Conservation (phyloP, 768 basidiomycete genomes). For the Phylloporus arenicola region DNA sequence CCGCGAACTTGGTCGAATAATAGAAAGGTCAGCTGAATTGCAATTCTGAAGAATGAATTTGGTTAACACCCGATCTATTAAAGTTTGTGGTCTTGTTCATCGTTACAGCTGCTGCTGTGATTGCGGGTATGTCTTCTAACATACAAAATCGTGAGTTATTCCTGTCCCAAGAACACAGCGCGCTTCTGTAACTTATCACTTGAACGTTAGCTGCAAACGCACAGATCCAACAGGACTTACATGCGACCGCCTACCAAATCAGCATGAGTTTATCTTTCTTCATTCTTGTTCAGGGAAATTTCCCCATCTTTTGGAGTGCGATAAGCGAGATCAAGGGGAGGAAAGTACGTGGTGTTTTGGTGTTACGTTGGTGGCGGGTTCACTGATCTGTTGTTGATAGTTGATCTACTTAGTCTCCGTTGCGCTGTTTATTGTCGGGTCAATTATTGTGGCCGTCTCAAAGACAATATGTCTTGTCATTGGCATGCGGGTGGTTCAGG, state of each 20-base stretch:
- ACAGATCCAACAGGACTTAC: conserved; percentile 58
- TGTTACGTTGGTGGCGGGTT: not conserved
- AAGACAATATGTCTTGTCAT: conserved; percentile 54
- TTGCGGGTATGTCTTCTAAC: conserved; percentile 24
- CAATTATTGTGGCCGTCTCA: conserved; percentile 54
- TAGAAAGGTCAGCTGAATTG: conserved; percentile 43
- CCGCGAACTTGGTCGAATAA: conserved; percentile 54
- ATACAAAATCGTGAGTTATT: conserved; percentile 28
- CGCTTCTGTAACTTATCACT: not conserved
- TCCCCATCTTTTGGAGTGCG: conserved; percentile 32
- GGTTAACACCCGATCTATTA: not conserved
- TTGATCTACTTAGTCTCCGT: conserved; percentile 53
- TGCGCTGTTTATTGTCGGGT: conserved; percentile 48
- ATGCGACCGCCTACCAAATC: conserved; percentile 56
- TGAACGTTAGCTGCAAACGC: conserved; percentile 53
- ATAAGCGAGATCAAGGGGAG: conserved; percentile 58
- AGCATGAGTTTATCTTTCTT: conserved; percentile 67
- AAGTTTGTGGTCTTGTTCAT: conserved; percentile 21
- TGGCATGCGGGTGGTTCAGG: conserved; percentile 64
- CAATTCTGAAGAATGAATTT: not conserved
- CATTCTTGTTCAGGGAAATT: conserved; percentile 62
- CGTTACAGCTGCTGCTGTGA: conserved; percentile 28
- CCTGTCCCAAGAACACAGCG: not conserved
- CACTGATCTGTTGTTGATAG: conserved; percentile 23
- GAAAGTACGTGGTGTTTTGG: conserved; percentile 39